Evolutionary conservation across 2,329 filamentous ascomycete species (phyloP), one percentile per base, ranked within the genome.

Genomic region (Lachnellula suecica): DNA sequence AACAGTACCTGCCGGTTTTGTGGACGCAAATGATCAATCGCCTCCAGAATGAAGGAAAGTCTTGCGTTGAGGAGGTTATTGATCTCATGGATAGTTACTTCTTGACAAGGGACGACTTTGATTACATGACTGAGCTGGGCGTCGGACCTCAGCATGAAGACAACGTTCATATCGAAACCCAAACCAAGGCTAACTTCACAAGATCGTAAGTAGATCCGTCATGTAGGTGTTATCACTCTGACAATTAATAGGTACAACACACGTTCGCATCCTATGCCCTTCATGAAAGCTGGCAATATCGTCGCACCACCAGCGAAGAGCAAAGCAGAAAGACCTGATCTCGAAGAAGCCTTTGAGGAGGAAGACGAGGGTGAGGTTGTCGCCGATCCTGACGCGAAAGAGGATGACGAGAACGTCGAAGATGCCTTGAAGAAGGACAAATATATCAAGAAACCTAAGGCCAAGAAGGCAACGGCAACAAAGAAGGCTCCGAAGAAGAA

Each of bases 81-180:
- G 84, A 94, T 49, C 78, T 97, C 49, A 97, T 99, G 94, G 94
- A 99, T 67, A 91, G 87, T 67, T 99, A 99, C 72, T 99, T 87
- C 70, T 77, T 99, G 52, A 97, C 94, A 1, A 87, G 88, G 57
- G 94, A 99, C 22, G 94, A 99, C 68, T 96, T 93, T 70, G 94
- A 99, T 67, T 88, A 86, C 9, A 91, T 99, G 63, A 79, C 91
- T 68, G 94, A 99, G 72, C 81, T 99, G 22, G 93, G 92, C 6
- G 82, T 99, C 13, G 94, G 93, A 4, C 83, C 85, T 1, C 92
- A 96, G 79, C 80, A 86, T 57, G 84, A 92, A 70, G 85, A 86
- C 17, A 75, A 75, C 1, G 79, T 95, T 60, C 88, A 85, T 54
- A 87, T 97, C 47, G 91, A 96, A 52, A 78, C 87, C 2, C 88